Percentiles rank a stretch among this genome's conserved stretches.
Evolutionary conservation across 208 protist genomes (phyloP).

Genomic region (Trypanosoma melophagium): DNA sequence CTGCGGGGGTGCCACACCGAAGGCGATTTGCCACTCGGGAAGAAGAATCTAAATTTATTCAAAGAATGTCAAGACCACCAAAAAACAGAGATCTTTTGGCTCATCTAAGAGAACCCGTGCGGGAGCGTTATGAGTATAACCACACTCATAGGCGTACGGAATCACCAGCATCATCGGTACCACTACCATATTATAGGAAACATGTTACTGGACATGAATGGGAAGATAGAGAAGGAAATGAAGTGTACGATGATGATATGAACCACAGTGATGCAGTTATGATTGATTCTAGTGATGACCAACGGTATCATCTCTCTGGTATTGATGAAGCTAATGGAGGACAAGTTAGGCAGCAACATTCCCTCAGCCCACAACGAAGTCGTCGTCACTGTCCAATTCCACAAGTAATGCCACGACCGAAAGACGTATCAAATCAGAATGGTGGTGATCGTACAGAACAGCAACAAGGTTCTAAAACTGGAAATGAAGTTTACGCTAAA

Average conservation of each 20-base stretch:
- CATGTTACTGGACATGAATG: not conserved
- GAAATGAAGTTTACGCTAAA: not conserved
- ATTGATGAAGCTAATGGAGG: not conserved
- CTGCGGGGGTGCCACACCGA: not conserved
- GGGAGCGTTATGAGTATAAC: not conserved
- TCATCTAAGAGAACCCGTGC: not conserved
- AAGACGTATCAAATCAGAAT: not conserved
- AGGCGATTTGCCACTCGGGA: slow-evolving; percentile 17
- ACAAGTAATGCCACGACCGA: not conserved
- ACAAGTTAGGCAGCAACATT: not conserved
- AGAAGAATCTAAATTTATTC: slow-evolving; percentile 16
- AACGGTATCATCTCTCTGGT: not conserved
- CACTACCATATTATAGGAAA: not conserved
- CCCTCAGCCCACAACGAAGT: not conserved
- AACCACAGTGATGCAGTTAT: slow-evolving; percentile 19
- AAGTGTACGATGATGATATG: not conserved
- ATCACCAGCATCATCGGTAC: not conserved
- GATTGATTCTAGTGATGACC: slow-evolving; percentile 22
- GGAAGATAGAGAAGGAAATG: not conserved
- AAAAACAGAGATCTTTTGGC: not conserved
- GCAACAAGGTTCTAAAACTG: not conserved
- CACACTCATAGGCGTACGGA: too few relatives aligned
- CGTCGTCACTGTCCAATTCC: not conserved
- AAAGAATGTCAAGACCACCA: slow-evolving; percentile 20
- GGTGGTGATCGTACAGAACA: not conserved